Percentiles rank a stretch among this genome's conserved stretches.
Evolutionary conservation across 441 rosid species (phyloP).

Genomic region (Heliophila coronopifolia): DNA sequence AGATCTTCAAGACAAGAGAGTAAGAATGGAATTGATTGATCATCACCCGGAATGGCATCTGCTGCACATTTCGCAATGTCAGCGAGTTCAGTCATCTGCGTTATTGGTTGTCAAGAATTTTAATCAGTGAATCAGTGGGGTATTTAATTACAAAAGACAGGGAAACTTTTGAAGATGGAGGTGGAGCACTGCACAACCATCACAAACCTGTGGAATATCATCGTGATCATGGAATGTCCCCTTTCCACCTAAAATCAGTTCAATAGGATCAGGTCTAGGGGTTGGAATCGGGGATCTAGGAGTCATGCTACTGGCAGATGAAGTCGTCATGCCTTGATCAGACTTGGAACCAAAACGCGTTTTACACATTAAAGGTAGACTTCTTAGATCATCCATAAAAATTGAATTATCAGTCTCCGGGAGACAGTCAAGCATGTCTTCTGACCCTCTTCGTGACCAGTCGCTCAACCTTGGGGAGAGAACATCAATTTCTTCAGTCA

Average conservation of each 20-base stretch:
- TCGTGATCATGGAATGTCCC: conserved; percentile 70
- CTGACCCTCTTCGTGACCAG: conserved; percentile 92
- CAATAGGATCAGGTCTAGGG: conserved; percentile 85
- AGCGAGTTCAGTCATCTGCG: conserved; percentile 94
- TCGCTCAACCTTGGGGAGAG: conserved; percentile 92
- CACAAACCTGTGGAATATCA: conserved; percentile 76
- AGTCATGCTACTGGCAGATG: conserved; percentile 98
- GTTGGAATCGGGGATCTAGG: conserved; percentile 92
- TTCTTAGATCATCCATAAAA: conserved; percentile 84
- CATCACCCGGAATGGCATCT: conserved; percentile 72
- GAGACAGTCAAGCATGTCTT: conserved; percentile 95
- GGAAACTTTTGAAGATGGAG: background rate
- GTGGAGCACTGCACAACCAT: conserved; percentile 11
- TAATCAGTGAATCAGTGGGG: conserved; percentile 3
- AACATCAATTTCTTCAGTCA: conserved; percentile 79
- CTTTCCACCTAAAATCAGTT: conserved; percentile 76
- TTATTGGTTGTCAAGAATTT: conserved; percentile 24
- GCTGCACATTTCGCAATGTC: conserved; percentile 94
- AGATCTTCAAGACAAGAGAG: conserved; percentile 81
- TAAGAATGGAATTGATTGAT: conserved; percentile 56
- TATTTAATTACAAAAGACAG: background rate
- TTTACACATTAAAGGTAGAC: conserved; percentile 83
- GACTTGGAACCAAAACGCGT: conserved; percentile 93
- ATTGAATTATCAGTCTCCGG: conserved; percentile 73
- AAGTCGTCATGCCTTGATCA: conserved; percentile 93